Evolutionary conservation across 1,284 basidiomycete species (phyloP).

Genomic region (Irpex sp.): DNA sequence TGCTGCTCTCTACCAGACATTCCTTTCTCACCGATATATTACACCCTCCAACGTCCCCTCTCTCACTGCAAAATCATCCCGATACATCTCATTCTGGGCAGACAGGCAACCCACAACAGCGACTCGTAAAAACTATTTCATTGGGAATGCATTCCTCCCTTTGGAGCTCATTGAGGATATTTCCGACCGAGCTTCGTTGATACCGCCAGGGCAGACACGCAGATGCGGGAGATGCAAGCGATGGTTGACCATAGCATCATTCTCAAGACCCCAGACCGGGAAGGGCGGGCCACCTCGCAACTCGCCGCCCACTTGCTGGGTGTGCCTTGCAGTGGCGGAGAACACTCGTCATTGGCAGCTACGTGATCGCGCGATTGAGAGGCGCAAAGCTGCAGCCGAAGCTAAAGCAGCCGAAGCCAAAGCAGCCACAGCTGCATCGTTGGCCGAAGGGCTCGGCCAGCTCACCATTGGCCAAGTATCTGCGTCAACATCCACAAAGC

Average conservation of each 20-base stretch:
- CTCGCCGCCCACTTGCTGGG: neutral
- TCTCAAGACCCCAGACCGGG: neutral
- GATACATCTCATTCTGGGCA: neutral
- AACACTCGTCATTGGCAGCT: neutral
- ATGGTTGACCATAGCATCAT: neutral
- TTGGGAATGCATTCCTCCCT: neutral
- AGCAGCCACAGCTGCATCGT: no score
- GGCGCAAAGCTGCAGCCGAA: neutral
- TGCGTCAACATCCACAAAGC: no score
- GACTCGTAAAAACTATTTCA: neutral
- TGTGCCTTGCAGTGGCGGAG: neutral
- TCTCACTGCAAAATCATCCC: neutral
- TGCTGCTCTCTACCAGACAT: neutral
- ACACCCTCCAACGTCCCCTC: neutral
- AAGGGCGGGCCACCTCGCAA: neutral
- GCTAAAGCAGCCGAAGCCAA: neutral
- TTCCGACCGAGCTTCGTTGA: no score
- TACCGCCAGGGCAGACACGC: no score
- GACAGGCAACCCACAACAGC: neutral
- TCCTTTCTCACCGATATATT: constrained; percentile 1
- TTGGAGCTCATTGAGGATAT: neutral
- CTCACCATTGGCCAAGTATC: no score
- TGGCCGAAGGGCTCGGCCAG: no score
- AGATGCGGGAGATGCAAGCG: neutral
- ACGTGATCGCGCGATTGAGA: neutral